Base-by-base conservation (phyloP, 129 eudicot genomes). In the Logfia minima region DNA sequence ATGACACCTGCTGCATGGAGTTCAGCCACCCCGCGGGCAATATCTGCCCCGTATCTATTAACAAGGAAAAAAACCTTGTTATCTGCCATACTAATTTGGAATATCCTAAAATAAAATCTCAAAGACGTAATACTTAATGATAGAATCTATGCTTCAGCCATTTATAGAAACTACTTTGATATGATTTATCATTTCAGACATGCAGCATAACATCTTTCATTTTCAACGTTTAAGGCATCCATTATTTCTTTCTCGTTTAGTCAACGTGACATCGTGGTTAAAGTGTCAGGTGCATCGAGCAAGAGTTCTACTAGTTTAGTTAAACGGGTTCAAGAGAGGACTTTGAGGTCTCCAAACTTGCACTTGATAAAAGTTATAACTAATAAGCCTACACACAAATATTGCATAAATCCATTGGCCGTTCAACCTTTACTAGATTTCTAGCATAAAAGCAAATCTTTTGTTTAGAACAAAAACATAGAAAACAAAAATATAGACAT, bases 11-110 rank as follows among this genome's bases (percentile, higher is more conserved):
- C 99, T 64, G 99, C 97, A 77, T 94, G 99, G 68, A 94, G 97
- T 81, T 94, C 99, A 68, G 99, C 96, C 70, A 94, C 97, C 78
- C 99, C 99, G 63, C 99, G 94, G 67, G 99, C 97, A 83, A 94
- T 89, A 82, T 94, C 99, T 56, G 96, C 97, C 23, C 99, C 99
- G 48, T 94, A 94, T 85, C 99, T 91, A 77, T 67, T 77, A 65
- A 34, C 28, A 82, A 59, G 63, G 23, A 19, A 67, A 70, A 17
- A 66, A 76, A 16, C 70, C 18, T 26, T 56, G 52, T 77, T 65
- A 76, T 68, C 51, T 78, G 41, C 58, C 74, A 59, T 22, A 72
- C 39, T 71, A 79, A 71, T 71, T 24, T 28, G 37, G 45, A 63
- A 64, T 52, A 52, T 75, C 58, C 58, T 41, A 24, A 35, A 63